Evolutionary conservation across 2,329 filamentous ascomycete genomes (phyloP).

Genomic region (Diaporthe vexans): DNA sequence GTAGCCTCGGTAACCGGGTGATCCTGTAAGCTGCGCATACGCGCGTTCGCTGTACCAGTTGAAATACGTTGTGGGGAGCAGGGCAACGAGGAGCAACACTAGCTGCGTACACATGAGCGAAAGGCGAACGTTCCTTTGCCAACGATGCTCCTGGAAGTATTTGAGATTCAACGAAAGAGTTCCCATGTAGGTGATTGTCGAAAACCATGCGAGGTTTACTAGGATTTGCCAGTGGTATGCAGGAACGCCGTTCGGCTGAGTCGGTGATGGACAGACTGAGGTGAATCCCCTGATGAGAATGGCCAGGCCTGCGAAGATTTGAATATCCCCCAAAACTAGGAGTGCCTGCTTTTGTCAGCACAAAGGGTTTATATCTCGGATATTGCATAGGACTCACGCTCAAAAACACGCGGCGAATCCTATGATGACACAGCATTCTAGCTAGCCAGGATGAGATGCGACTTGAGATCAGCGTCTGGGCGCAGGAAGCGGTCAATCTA

Average conservation of each 20-base stretch:
- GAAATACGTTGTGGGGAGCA: neutral
- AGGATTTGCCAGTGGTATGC: constrained; percentile 1
- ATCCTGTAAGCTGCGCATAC: neutral
- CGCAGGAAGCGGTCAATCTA: neutral
- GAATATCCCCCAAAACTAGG: neutral
- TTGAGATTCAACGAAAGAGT: neutral
- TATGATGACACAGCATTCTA: neutral
- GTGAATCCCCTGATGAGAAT: neutral
- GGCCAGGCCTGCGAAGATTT: constrained; percentile 4
- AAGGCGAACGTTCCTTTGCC: neutral
- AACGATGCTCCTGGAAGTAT: neutral
- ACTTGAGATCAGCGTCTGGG: neutral
- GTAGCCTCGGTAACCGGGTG: neutral
- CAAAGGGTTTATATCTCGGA: neutral
- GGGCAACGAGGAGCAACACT: neutral
- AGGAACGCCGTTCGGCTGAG: neutral
- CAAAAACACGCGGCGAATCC: neutral
- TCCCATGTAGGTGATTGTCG: neutral
- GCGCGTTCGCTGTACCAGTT: constrained; percentile 10
- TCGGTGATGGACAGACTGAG: constrained; percentile 6
- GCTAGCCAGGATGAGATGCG: neutral
- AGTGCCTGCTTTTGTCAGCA: neutral
- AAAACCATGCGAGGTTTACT: neutral
- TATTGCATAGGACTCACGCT: neutral
- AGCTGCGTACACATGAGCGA: neutral